A percentile compares a stretch with the other conserved stretches of the same genome.
Evolutionary conservation across 768 basidiomycete genomes (phyloP).

Genomic region (Hemileccinum rubropunctum): DNA sequence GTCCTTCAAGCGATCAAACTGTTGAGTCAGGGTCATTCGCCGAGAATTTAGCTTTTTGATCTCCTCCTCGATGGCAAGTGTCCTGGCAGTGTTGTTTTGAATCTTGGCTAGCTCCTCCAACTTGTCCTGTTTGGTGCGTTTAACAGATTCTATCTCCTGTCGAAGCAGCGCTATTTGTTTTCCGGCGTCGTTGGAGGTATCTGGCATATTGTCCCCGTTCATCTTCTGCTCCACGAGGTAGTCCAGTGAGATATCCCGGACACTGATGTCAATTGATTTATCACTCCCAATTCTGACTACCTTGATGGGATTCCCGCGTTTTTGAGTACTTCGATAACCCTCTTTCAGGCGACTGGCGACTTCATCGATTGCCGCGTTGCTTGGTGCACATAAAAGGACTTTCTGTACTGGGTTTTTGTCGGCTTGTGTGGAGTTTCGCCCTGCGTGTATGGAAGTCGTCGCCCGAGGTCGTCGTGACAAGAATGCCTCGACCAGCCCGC

Average conservation of each 20-base stretch:
- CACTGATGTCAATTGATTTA: slow-evolving; percentile 68
- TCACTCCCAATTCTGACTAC: slow-evolving; percentile 90
- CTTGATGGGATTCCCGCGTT: slow-evolving; percentile 55
- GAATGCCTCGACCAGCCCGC: slow-evolving; percentile 85
- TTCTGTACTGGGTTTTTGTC: slow-evolving; percentile 56
- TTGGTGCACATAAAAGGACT: slow-evolving; percentile 92
- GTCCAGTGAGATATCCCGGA: slow-evolving; percentile 86
- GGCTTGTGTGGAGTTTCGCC: slow-evolving; percentile 36
- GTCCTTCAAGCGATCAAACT: slow-evolving; percentile 77
- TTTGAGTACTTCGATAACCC: slow-evolving; percentile 60
- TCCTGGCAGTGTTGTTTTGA: slow-evolving; percentile 55
- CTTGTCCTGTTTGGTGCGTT: slow-evolving; percentile 56
- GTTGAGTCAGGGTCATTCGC: slow-evolving; percentile 60
- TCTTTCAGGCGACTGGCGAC: slow-evolving; percentile 85
- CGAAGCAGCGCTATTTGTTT: slow-evolving; percentile 59
- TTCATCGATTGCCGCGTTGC: slow-evolving; percentile 98
- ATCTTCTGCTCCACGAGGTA: slow-evolving; percentile 78
- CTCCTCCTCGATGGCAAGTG: slow-evolving; percentile 63
- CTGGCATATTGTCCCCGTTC: slow-evolving; percentile 39
- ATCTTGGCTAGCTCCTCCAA: slow-evolving; percentile 53
- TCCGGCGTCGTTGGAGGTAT: slow-evolving; percentile 48
- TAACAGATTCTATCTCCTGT: slow-evolving; percentile 67
- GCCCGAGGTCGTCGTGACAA: slow-evolving; percentile 56
- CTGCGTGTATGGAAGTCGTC: slow-evolving; percentile 49
- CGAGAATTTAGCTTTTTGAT: slow-evolving; percentile 63